phyloP scores from a whole-genome alignment of 1,284 basidiomycete genomes.

The Trametes hirsuta region DNA sequence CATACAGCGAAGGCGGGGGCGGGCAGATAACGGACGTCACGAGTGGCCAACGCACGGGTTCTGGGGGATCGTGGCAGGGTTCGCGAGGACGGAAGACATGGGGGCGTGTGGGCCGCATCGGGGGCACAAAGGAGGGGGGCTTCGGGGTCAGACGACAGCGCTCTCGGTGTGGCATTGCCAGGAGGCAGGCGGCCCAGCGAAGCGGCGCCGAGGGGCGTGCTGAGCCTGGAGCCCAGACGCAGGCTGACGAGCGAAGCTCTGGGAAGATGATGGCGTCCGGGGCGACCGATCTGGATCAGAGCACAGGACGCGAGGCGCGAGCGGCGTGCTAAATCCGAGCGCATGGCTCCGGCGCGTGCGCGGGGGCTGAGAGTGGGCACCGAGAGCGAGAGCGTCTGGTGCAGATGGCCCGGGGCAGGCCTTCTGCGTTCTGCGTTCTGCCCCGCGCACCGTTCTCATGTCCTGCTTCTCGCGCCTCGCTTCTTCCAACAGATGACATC shows the following conservation, averaged over 20 bases:
- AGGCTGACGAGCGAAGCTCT: not conserved
- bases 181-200: not conserved
- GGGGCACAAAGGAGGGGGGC: constrained; percentile 8
- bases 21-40: constrained; percentile 5
- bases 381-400: not conserved
- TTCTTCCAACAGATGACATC: constrained; percentile 4
- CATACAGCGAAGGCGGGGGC: constrained; percentile 2
- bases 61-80: not conserved
- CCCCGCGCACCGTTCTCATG: not conserved
- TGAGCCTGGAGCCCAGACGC: not conserved
- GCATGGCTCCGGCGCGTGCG: not conserved
- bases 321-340: constrained; percentile 1
- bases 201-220: too few species aligned
- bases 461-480: not conserved
- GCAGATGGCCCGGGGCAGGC: not conserved
- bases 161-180: not conserved
- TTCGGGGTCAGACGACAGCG: constrained; percentile 1
- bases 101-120: constrained; percentile 2
- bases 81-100: not conserved
- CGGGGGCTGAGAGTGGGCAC: not conserved
- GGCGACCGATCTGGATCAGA: not conserved
- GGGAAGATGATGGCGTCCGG: not conserved
- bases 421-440: not conserved
- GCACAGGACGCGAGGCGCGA: not conserved
- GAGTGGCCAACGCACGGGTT: not conserved